Evolutionary conservation across 495 filamentous ascomycete genomes (phyloP).

Genomic region (Amniculicola lignicola): DNA sequence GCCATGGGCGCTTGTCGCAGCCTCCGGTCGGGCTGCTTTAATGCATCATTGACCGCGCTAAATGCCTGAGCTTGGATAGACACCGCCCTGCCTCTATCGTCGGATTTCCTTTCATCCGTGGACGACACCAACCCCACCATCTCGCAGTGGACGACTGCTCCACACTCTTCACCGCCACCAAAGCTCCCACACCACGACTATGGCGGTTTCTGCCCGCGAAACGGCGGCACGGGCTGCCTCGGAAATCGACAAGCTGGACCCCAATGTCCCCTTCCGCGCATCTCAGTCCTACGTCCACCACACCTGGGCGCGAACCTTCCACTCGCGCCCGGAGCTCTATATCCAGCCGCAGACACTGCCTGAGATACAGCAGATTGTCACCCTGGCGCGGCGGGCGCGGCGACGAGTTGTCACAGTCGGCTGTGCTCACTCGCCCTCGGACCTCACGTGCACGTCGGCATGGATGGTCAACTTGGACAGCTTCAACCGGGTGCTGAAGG

Average conservation of each 20-base stretch:
- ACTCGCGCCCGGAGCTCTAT: constrained; percentile 82
- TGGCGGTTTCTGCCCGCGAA: too few species aligned
- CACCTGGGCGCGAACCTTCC: constrained; percentile 96
- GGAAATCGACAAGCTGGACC: constrained; percentile 57
- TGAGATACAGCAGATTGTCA: constrained; percentile 81
- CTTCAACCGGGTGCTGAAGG: constrained; percentile 66
- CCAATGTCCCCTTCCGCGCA: constrained; percentile 71
- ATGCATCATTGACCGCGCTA: too few species aligned
- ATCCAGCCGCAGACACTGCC: constrained; percentile 71
- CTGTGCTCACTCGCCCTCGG: constrained; percentile 85
- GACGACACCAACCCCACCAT: too few species aligned
- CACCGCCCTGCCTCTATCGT: too few species aligned
- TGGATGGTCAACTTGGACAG: constrained; percentile 94
- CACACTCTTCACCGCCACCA: too few species aligned
- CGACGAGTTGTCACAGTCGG: constrained; percentile 78
- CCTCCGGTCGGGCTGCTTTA: too few species aligned
- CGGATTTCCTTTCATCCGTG: too few species aligned
- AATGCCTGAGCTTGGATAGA: too few species aligned
- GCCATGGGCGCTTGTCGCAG: too few species aligned
- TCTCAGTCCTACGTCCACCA: constrained; percentile 68
- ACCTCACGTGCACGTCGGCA: constrained; percentile 86
- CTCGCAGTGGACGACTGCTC: too few species aligned
- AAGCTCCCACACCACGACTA: too few species aligned
- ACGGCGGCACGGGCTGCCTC: constrained; percentile 48
- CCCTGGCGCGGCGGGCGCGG: constrained; percentile 74